phyloP scores from a whole-genome alignment of 1,139 yeast species.

The Candida mesenterica region DNA sequence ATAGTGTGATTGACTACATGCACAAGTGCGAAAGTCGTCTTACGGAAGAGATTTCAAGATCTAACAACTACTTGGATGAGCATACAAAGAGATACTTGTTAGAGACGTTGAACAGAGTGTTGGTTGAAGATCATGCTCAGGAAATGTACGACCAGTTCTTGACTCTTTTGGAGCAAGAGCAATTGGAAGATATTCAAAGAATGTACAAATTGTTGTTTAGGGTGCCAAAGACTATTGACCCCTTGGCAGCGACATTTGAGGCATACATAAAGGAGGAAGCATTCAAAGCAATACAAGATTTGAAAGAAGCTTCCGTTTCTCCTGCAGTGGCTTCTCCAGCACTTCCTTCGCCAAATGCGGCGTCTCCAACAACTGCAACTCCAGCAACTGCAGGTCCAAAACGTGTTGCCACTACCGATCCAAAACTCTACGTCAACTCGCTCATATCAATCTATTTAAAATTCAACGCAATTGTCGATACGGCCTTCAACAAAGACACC shows the following conservation, averaged over 20 bases:
- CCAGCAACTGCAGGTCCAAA: too few relatives aligned
- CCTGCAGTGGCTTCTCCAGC: constrained; percentile 19
- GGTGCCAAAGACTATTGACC: constrained; percentile 71
- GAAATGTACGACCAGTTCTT: constrained; percentile 78
- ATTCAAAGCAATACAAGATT: constrained; percentile 60
- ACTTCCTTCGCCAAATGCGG: constrained; percentile 13
- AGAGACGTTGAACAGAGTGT: constrained; percentile 69
- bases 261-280: constrained; percentile 76
- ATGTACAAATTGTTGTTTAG: constrained; percentile 76
- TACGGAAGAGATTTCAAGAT: constrained; percentile 76
- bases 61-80: constrained; percentile 79
- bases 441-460: constrained; percentile 67
- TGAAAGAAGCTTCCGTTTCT: constrained; percentile 49
- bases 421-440: constrained; percentile 78
- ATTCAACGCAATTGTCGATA: constrained; percentile 64
- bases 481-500: constrained; percentile 72
- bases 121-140: constrained; percentile 76
- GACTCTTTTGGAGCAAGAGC: constrained; percentile 69
- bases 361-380: constrained; percentile 2
- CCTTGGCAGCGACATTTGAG: constrained; percentile 73
- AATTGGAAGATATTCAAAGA: constrained; percentile 73
- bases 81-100: constrained; percentile 78
- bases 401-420: constrained; percentile 37
- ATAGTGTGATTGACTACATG: constrained; percentile 90
- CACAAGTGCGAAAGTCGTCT: constrained; percentile 80